Base-by-base conservation (phyloP, 2,329 filamentous ascomycete genomes). In the Bimuria novae-zelandiae region DNA sequence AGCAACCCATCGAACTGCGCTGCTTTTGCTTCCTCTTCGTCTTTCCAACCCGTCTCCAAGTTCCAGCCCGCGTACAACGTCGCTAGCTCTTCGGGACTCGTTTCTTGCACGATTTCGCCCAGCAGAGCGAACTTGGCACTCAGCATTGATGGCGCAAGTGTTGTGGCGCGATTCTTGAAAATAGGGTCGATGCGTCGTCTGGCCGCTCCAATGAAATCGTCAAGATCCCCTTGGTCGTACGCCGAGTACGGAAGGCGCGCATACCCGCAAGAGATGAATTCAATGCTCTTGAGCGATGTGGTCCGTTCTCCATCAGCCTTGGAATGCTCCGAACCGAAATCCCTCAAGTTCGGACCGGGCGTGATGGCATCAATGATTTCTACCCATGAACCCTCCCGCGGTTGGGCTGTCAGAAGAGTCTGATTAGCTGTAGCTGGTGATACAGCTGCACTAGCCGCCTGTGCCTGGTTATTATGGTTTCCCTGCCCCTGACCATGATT, bases 261-360 rank as follows among this genome's bases (percentile, higher is more conserved):
- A 61, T 88, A 88, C 45, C 85, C 85, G 63, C 85, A 88, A 0
- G 84, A 87, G 27, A 79, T 80, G 69, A 88, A 80, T 1, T 77
- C 75, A 25, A 87, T 69, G 12, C 67, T 66, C 49, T 66, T 57
- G 1, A 82, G 65, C 19, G 65, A 65, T 3, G 75, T 75, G 2
- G n/a, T 43, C 32, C 59, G 61, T 17, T 56, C 60, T 33, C 51
- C 50, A 21, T 67, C 57, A 7, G 68, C 64, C 57, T 69, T 65
- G 33, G 73, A 74, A 46, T 68, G 64, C 7, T 63, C 56, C 21
- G 73, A 68, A 12, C 75, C 70, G 32, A 79, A 75, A 53, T 78
- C 73, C 36, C 64, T 64, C 27, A 81, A 68, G 14, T 75, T 78
- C 2, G 63, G 66, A 12, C 79, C 77, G 2, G 82, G 81, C 0